These are phyloP conservation scores for Marchantia polymorpha DNA, from an alignment of 225 moss, liverwort and hornwort species.

Conservation along the genomic window DNA sequence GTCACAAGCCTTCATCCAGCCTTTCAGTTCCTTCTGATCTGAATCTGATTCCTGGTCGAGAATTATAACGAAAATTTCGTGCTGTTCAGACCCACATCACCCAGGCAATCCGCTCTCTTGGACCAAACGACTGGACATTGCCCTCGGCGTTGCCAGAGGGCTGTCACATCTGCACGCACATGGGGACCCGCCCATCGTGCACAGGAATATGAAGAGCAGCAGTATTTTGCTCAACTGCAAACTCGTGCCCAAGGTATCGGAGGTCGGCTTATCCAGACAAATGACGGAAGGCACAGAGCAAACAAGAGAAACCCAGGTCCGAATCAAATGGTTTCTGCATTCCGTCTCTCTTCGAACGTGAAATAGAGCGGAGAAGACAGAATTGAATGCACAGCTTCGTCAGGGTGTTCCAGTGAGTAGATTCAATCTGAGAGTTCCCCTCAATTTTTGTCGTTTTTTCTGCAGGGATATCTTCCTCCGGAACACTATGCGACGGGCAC, in stretches of 20 bases:
- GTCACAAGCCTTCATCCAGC: no score
- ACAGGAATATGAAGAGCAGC: constrained; percentile 11
- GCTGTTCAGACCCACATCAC: background rate
- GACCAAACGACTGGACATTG: constrained; percentile 11
- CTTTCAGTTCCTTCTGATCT: no score
- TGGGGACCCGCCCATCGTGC: constrained; percentile 3
- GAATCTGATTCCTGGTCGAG: background rate
- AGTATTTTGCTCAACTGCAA: constrained; percentile 13
- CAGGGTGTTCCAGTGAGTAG: background rate
- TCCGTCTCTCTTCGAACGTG: background rate
- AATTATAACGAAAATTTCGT: background rate
- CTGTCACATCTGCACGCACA: constrained; percentile 14
- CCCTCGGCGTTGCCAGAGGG: constrained; percentile 15
- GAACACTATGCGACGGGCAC: background rate
- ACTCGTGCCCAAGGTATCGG: constrained; percentile 14
- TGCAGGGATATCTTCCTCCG: constrained; percentile 23
- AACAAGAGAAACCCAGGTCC: constrained; percentile 4
- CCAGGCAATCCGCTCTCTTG: background rate
- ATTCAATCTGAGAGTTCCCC: background rate
- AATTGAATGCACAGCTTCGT: background rate
- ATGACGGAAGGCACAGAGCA: background rate
- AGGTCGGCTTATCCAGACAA: constrained; percentile 10
- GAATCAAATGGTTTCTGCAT: background rate
- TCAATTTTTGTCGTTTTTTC: background rate
- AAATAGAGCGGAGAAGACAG: background rate